Percentiles rank a stretch among this genome's conserved stretches.
Evolutionary conservation across 2,329 filamentous ascomycete species (phyloP).

Genomic region (Diaporthe sp.): DNA sequence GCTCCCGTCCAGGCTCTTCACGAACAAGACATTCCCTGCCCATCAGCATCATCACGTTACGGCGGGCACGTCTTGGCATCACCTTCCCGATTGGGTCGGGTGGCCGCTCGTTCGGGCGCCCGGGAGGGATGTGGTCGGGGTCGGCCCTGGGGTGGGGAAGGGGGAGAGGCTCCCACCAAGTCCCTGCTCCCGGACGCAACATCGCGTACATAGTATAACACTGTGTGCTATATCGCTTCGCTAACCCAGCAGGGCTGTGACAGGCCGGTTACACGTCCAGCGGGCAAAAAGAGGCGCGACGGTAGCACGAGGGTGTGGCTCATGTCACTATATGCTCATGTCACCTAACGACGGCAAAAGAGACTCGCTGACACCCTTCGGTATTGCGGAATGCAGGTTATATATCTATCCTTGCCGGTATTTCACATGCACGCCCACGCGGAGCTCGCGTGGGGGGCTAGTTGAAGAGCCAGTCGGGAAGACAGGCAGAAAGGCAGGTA

Average conservation of each 20-base stretch:
- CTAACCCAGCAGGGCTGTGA: slow-evolving; percentile 18
- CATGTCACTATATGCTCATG: slow-evolving; percentile 21
- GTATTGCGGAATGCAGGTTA: slow-evolving; percentile 20
- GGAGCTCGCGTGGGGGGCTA: slow-evolving; percentile 18
- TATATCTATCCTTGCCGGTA: slow-evolving; percentile 11
- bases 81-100: background rate
- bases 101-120: background rate
- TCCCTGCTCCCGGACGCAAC: slow-evolving; percentile 16
- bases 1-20: background rate
- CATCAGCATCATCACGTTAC: slow-evolving; percentile 7
- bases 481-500: background rate
- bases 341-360: slow-evolving; percentile 13
- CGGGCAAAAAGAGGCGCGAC: background rate
- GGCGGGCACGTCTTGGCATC: slow-evolving; percentile 12
- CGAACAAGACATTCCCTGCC: background rate
- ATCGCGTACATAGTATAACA: background rate
- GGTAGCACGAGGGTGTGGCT: slow-evolving; percentile 14
- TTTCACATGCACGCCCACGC: slow-evolving; percentile 3
- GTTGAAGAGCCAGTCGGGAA: background rate
- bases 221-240: slow-evolving; percentile 7
- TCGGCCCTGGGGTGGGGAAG: background rate
- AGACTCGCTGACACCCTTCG: slow-evolving; percentile 15
- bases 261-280: slow-evolving; percentile 5
- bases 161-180: background rate
- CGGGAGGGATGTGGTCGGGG: background rate